Conservation (phyloP, 352 stramenopile genomes). For the Phytophthora pini region DNA sequence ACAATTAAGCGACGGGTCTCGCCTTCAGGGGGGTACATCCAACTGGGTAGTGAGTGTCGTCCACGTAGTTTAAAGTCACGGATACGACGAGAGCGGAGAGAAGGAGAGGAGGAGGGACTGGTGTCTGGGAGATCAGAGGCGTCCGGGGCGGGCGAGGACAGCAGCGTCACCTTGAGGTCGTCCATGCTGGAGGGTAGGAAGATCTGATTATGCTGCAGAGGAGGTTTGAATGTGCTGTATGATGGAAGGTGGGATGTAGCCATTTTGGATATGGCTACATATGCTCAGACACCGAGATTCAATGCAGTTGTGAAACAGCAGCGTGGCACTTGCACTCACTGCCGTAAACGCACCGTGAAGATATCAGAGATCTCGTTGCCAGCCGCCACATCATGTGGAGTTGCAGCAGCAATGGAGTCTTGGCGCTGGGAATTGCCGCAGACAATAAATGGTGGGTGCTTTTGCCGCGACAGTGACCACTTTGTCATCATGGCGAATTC, state of each 20-base stretch:
- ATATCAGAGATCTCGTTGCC: background rate
- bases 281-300: too few relatives aligned
- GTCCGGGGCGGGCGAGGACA: conserved; percentile 33
- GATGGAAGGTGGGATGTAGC: conserved; percentile 10
- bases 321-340: too few relatives aligned
- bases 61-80: conserved; percentile 30
- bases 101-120: conserved; percentile 4
- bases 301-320: too few relatives aligned
- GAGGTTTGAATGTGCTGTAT: conserved; percentile 3
- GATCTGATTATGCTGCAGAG: conserved; percentile 15
- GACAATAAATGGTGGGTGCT: background rate
- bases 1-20: conserved; percentile 41
- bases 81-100: conserved; percentile 23
- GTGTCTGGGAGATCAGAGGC: conserved; percentile 10
- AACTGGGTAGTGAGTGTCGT: conserved; percentile 29
- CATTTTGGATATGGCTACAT: conserved; percentile 4
- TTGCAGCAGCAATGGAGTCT: too few relatives aligned
- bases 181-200: conserved; percentile 41
- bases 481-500: background rate
- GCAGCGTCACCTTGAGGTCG: conserved; percentile 53
- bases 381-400: too few relatives aligned
- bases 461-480: background rate
- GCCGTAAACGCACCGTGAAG: too few relatives aligned
- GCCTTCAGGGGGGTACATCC: conserved; percentile 55
- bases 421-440: too few relatives aligned